Evolutionary conservation across 2,329 filamentous ascomycete genomes (phyloP).

Genomic region (Colletotrichum chlorophyti): DNA sequence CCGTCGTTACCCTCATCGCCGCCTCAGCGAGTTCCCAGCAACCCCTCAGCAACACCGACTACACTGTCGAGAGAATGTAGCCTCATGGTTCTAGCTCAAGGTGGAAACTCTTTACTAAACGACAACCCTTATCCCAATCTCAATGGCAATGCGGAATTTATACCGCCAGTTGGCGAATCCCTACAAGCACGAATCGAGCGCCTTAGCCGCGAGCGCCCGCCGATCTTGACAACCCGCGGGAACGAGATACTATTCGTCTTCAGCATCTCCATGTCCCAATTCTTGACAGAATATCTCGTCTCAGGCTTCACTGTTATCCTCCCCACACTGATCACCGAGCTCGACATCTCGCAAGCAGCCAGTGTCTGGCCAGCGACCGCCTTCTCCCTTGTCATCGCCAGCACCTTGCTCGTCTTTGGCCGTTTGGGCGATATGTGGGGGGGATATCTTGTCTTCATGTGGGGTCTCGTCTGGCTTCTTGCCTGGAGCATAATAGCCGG

Average conservation of each 20-base stretch:
- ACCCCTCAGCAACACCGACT: background rate
- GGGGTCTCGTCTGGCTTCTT: background rate
- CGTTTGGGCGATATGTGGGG: background rate
- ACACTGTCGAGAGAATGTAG: background rate
- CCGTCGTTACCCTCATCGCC: accelerated
- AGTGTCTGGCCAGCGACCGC: constrained; percentile 1
- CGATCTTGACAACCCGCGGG: background rate
- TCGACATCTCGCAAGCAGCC: background rate
- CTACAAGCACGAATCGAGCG: background rate
- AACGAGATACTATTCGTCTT: constrained; percentile 1
- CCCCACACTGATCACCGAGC: background rate
- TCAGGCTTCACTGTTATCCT: background rate
- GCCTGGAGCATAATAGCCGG: background rate
- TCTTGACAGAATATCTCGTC: constrained; percentile 3
- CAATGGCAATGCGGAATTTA: background rate
- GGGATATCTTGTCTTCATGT: background rate
- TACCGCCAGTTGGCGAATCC: background rate
- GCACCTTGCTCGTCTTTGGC: background rate
- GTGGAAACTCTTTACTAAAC: background rate
- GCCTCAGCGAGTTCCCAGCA: background rate
- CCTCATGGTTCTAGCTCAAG: background rate
- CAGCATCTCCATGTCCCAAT: constrained; percentile 12
- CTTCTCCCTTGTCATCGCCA: background rate
- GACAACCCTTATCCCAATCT: background rate
- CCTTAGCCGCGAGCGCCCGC: background rate